Conservation (phyloP, 1,284 basidiomycete genomes). For the Puccinia triticina region DNA sequence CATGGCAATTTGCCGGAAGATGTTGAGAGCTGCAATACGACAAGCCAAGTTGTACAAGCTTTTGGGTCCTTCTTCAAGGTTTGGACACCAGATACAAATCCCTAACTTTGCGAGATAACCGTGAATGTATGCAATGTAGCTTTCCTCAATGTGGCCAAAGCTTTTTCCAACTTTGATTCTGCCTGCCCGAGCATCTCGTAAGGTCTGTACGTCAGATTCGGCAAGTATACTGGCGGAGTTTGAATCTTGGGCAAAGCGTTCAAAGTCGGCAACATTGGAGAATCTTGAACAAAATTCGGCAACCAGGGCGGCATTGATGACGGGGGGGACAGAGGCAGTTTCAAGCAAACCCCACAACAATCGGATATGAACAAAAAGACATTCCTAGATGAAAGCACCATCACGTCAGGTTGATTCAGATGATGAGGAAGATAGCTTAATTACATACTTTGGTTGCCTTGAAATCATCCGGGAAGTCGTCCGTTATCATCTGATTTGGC, state of each 20-base stretch:
- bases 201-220: not conserved
- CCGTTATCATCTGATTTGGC: not conserved
- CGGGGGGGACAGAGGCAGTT: not conserved
- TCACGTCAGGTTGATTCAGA: not conserved
- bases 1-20: not conserved
- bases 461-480: not conserved
- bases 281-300: constrained; percentile 12
- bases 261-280: not conserved
- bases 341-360: not conserved
- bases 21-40: constrained; percentile 12
- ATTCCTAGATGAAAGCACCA: constrained; percentile 9
- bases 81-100: constrained; percentile 34
- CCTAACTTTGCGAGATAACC: constrained; percentile 16
- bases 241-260: not conserved
- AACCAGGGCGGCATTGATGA: not conserved
- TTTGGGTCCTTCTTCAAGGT: constrained; percentile 24
- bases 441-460: not conserved
- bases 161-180: constrained; percentile 2
- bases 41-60: constrained; percentile 9
- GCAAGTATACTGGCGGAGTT: not conserved
- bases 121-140: not conserved
- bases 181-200: constrained; percentile 4
- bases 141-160: constrained; percentile 12
- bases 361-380: not conserved
- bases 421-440: not conserved